A percentile compares a stretch with the other conserved stretches of the same genome.
Evolutionary conservation across 441 rosid species (phyloP).

Genomic region (Populus hybrid): DNA sequence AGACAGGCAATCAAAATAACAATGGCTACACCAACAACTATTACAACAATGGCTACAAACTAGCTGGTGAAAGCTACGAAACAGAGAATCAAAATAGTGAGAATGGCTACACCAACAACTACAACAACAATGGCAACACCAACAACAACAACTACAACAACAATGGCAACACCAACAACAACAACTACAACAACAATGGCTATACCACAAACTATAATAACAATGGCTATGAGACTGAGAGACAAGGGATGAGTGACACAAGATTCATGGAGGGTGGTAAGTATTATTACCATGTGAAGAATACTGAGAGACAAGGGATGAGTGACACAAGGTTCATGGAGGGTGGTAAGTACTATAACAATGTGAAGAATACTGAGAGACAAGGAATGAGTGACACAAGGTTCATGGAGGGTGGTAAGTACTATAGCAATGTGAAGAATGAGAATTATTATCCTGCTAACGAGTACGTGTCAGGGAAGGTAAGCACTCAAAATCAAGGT

Average conservation of each 20-base stretch:
- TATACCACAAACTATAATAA: not conserved
- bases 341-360: slow-evolving; percentile 47
- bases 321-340: slow-evolving; percentile 60
- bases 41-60: too few species aligned
- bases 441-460: slow-evolving; percentile 23
- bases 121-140: not conserved
- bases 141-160: too few species aligned
- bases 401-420: slow-evolving; percentile 55
- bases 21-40: not conserved
- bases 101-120: not conserved
- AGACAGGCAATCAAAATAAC: not conserved
- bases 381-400: slow-evolving; percentile 72
- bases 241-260: slow-evolving; percentile 77
- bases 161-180: not conserved
- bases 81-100: not conserved
- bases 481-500: slow-evolving; percentile 18
- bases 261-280: slow-evolving; percentile 61
- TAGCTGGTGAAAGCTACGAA: too few species aligned
- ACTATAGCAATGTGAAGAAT: slow-evolving; percentile 29
- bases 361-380: slow-evolving; percentile 29
- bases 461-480: slow-evolving; percentile 25
- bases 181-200: slow-evolving; percentile 4
- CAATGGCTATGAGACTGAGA: slow-evolving; percentile 21
- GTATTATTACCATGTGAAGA: slow-evolving; percentile 37
- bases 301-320: slow-evolving; percentile 50